These are phyloP conservation scores for Colletotrichum sp. DNA, from an alignment of 2,329 filamentous ascomycete genomes.

Conservation along the genomic window DNA sequence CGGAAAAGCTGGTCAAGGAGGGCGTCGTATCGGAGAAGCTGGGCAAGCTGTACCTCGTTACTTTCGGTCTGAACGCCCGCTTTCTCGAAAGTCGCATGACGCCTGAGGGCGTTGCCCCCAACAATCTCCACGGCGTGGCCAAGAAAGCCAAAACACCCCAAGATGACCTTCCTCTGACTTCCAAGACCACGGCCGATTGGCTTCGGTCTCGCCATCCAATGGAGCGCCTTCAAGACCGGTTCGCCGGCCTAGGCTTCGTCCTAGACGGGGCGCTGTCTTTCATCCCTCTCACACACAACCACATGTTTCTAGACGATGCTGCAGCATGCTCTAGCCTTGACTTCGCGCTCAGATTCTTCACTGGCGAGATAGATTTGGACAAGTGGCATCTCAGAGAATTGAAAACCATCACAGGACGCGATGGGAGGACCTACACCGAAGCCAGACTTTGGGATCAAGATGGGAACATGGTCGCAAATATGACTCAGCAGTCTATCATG, in stretches of 20 bases:
- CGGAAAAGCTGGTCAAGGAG: slow-evolving; percentile 19
- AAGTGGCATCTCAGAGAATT: slow-evolving; percentile 50
- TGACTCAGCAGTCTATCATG: slow-evolving; percentile 52
- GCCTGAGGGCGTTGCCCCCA: slow-evolving; percentile 43
- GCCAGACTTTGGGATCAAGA: slow-evolving; percentile 46
- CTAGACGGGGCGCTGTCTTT: slow-evolving; percentile 51
- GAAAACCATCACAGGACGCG: slow-evolving; percentile 37
- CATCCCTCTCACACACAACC: slow-evolving; percentile 44
- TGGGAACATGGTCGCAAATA: slow-evolving; percentile 48
- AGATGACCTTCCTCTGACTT: slow-evolving; percentile 27
- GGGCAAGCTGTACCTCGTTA: slow-evolving; percentile 23
- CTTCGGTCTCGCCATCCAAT: slow-evolving; percentile 29
- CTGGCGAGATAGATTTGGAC: slow-evolving; percentile 38
- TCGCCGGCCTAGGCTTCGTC: slow-evolving; percentile 43
- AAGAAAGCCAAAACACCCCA: slow-evolving; percentile 43
- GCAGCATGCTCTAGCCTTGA: slow-evolving; percentile 52
- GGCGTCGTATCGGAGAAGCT: slow-evolving; percentile 29
- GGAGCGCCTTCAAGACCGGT: slow-evolving; percentile 31
- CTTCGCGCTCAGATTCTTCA: slow-evolving; percentile 52
- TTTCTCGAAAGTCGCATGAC: slow-evolving; percentile 41
- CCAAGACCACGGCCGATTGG: slow-evolving; percentile 48
- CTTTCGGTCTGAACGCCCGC: slow-evolving; percentile 31
- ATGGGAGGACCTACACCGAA: slow-evolving; percentile 50
- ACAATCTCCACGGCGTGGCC: slow-evolving; percentile 46
- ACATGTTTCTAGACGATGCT: slow-evolving; percentile 47